phyloP scores from a whole-genome alignment of 352 stramenopile genomes.

The Thalassiosira mediterranea region DNA sequence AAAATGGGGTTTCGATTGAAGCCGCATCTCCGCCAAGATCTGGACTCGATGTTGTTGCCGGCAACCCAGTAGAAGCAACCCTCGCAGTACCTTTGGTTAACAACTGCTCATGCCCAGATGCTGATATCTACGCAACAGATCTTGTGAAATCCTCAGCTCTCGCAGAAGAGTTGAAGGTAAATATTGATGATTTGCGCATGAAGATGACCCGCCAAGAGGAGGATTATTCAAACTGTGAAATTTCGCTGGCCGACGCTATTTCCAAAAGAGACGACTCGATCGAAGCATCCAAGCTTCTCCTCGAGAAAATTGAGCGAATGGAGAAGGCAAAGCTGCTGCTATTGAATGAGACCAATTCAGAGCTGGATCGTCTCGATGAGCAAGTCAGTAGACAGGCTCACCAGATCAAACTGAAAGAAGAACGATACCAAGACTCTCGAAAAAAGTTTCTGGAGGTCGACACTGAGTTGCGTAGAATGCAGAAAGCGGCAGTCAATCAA shows the following conservation, averaged over 20 bases:
- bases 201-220: no score
- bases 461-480: constrained; percentile 23
- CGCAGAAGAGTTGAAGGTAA: not conserved
- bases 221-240: no score
- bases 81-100: no score
- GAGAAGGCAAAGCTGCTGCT: constrained; percentile 10
- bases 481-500: constrained; percentile 12
- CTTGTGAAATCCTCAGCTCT: not conserved
- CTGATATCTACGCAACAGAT: no score
- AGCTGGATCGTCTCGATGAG: constrained; percentile 23
- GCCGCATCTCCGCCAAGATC: no score
- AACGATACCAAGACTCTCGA: constrained; percentile 19
- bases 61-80: no score
- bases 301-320: constrained; percentile 25
- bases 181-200: no score
- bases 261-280: constrained; percentile 19
- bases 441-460: constrained; percentile 22
- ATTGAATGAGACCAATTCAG: constrained; percentile 22
- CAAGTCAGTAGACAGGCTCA: constrained; percentile 1
- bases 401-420: constrained; percentile 31
- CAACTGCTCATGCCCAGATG: no score
- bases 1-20: no score
- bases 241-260: constrained; percentile 27
- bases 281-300: constrained; percentile 7
- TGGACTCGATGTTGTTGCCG: no score